These are phyloP conservation scores for Xylaria arbuscula DNA, from an alignment of 2,329 filamentous ascomycete species.

Conservation along the genomic window DNA sequence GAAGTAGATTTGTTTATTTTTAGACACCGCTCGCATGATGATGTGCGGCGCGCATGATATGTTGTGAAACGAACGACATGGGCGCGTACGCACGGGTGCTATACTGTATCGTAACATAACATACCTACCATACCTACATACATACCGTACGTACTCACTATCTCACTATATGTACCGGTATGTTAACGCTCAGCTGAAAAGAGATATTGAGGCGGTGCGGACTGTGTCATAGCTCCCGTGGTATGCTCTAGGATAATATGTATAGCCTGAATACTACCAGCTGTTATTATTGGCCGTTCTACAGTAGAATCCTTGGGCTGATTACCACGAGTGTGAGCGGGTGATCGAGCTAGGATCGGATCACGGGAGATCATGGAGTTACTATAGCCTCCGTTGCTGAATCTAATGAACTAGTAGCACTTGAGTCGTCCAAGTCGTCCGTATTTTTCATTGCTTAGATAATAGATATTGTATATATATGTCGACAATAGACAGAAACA, in stretches of 20 bases:
- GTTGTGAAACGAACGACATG: conserved; percentile 17
- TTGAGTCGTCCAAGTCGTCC: no score
- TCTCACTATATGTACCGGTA: not conserved
- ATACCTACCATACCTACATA: not conserved
- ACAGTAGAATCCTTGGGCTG: not conserved
- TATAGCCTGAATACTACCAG: not conserved
- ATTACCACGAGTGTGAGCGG: not conserved
- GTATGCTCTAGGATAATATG: not conserved
- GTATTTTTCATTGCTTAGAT: no score
- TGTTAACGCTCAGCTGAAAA: not conserved
- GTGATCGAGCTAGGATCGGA: no score
- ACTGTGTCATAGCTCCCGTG: no score
- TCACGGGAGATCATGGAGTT: no score
- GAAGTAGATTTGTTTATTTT: conserved; percentile 19
- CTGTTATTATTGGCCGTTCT: not conserved
- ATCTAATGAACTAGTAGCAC: no score
- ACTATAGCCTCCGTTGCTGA: no score
- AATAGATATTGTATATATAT: no score
- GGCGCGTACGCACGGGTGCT: not conserved
- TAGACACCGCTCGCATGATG: conserved; percentile 25
- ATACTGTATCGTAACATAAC: not conserved
- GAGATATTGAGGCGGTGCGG: not conserved
- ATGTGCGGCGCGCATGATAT: conserved; percentile 19
- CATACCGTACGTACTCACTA: not conserved
- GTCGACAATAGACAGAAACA: no score